Conservation (phyloP, 2,329 filamentous ascomycete species). For the Grosmannia serpens region DNA sequence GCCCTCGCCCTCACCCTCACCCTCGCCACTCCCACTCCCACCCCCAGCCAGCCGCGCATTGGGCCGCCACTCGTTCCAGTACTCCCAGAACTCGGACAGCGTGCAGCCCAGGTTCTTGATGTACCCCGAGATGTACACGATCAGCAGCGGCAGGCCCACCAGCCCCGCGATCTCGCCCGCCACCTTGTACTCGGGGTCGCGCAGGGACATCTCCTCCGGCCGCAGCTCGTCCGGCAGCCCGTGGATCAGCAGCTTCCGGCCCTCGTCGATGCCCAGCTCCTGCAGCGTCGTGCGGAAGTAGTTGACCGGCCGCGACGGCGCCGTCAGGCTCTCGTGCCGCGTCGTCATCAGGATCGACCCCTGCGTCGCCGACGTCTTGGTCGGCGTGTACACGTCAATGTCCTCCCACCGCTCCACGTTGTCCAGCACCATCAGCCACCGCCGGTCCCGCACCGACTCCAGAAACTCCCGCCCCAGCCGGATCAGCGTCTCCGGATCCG, state of each 20-base stretch:
- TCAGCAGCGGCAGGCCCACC: constrained; percentile 9
- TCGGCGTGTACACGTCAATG: constrained; percentile 10
- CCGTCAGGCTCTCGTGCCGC: constrained; percentile 8
- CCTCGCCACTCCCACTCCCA: neutral
- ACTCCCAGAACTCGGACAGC: constrained; percentile 10
- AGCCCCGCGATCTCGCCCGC: constrained; percentile 7
- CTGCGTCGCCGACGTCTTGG: constrained; percentile 8
- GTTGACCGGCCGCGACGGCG: constrained; percentile 10
- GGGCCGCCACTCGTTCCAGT: constrained; percentile 11
- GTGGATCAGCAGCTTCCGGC: constrained; percentile 8
- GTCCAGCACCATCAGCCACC: constrained; percentile 13
- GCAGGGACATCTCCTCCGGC: constrained; percentile 6
- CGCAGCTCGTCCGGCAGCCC: constrained; percentile 9
- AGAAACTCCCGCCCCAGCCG: constrained; percentile 9
- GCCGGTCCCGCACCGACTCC: constrained; percentile 6
- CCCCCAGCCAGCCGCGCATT: neutral
- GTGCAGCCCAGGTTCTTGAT: constrained; percentile 9
- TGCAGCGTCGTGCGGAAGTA: constrained; percentile 8
- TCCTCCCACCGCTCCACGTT: constrained; percentile 12
- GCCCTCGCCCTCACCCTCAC: neutral
- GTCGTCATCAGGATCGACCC: constrained; percentile 11
- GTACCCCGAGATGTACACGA: constrained; percentile 11
- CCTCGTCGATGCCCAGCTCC: constrained; percentile 8
- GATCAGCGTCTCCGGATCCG: constrained; percentile 10
- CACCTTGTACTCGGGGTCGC: constrained; percentile 9